phyloP scores from a whole-genome alignment of 2,329 filamentous ascomycete genomes.

The Meredithiella fracta region DNA sequence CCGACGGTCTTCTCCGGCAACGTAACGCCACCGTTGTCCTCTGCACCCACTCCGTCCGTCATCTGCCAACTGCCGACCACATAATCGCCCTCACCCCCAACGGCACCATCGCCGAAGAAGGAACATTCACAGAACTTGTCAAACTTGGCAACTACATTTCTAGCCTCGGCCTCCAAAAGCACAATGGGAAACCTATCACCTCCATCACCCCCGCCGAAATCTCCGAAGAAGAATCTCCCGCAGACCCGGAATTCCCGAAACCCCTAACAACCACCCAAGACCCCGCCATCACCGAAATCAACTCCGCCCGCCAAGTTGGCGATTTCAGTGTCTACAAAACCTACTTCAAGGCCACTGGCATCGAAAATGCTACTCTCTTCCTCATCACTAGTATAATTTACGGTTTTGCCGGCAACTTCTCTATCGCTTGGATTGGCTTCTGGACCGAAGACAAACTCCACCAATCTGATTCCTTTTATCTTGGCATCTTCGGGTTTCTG shows the following conservation, averaged over 20 bases:
- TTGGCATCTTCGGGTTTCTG: conserved; percentile 15
- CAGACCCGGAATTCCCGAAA: background rate
- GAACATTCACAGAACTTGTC: conserved; percentile 18
- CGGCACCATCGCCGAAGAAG: conserved; percentile 29
- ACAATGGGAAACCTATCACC: background rate
- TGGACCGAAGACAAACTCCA: conserved; percentile 21
- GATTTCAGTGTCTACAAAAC: conserved; percentile 22
- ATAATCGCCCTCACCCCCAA: conserved; percentile 29
- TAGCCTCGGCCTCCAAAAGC: conserved; percentile 22
- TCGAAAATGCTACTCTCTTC: conserved; percentile 15
- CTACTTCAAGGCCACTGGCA: conserved; percentile 21
- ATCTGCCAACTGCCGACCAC: conserved; percentile 26
- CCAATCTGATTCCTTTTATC: conserved; percentile 22
- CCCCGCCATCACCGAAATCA: background rate
- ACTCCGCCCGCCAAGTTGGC: conserved; percentile 19
- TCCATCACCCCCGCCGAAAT: background rate
- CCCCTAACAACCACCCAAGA: background rate
- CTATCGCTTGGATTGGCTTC: conserved; percentile 26
- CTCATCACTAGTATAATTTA: conserved; percentile 16
- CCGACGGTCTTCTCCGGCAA: conserved; percentile 24
- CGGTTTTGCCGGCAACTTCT: conserved; percentile 20
- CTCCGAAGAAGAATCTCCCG: background rate
- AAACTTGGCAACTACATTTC: conserved; percentile 24
- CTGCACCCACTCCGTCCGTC: conserved; percentile 21
- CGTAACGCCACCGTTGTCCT: conserved; percentile 27